These are phyloP conservation scores for Sporisorium iseilematis-ciliati DNA, from an alignment of 1,284 basidiomycete species.

Conservation along the genomic window DNA sequence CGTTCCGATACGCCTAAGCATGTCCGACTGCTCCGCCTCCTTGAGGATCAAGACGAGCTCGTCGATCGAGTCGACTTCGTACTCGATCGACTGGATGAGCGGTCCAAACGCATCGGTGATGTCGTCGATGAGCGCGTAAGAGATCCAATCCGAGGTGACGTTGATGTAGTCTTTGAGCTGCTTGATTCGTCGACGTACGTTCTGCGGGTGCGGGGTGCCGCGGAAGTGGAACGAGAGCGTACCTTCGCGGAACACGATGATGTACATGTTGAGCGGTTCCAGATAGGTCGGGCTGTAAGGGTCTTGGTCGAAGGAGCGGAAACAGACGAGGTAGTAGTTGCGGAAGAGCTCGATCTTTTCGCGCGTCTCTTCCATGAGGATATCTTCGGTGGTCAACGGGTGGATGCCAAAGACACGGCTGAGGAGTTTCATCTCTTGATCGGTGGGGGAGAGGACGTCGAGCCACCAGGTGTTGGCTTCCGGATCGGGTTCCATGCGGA, in stretches of 20 bases:
- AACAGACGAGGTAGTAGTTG: conserved; percentile 99
- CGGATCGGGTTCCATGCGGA: conserved; percentile 66
- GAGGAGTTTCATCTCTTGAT: conserved; percentile 97
- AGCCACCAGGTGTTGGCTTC: conserved; percentile 97
- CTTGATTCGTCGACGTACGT: conserved; percentile 96
- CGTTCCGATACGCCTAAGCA: conserved; percentile 89
- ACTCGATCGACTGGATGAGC: conserved; percentile 97
- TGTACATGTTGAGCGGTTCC: conserved; percentile 99
- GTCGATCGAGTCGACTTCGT: conserved; percentile 98
- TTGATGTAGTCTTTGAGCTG: conserved; percentile 99
- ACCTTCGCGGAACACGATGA: conserved; percentile 98
- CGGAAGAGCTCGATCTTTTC: conserved; percentile 99
- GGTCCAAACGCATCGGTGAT: conserved; percentile 99
- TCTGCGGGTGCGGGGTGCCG: conserved; percentile 96
- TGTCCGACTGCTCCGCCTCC: conserved; percentile 83
- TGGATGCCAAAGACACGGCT: conserved; percentile 87
- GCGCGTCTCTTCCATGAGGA: conserved; percentile 98
- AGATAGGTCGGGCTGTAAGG: conserved; percentile 96
- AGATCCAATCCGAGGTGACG: conserved; percentile 99
- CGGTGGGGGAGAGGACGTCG: conserved; percentile 92
- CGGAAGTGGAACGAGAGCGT: conserved; percentile 97
- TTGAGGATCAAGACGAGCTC: conserved; percentile 97
- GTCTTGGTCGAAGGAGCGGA: conserved; percentile 99
- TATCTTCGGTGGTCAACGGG: conserved; percentile 98
- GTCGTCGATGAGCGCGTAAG: conserved; percentile 98